A percentile compares a stretch with the other conserved stretches of the same genome.
phyloP scores from a whole-genome alignment of 2,329 filamentous ascomycete genomes.

The Phoma herbarum region DNA sequence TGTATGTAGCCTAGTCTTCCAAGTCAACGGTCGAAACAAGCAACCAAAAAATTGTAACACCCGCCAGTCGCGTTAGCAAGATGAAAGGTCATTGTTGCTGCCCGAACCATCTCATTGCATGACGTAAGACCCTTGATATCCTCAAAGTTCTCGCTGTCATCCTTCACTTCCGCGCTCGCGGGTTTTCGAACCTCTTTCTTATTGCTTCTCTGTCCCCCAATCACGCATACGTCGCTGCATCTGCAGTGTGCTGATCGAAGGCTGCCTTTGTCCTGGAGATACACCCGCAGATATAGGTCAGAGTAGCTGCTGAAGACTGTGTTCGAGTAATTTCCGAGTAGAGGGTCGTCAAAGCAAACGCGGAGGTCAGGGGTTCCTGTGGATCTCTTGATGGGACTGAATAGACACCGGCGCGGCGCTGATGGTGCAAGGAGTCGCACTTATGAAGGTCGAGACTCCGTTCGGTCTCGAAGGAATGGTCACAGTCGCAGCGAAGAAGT shows the following conservation, averaged over 20 bases:
- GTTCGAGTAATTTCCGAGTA: background rate
- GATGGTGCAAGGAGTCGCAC: background rate
- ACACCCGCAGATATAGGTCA: conserved; percentile 4
- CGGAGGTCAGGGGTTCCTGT: background rate
- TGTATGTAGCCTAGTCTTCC: too few relatives aligned
- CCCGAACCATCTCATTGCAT: too few relatives aligned
- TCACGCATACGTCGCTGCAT: background rate
- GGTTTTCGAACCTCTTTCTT: background rate
- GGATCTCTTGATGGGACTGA: background rate
- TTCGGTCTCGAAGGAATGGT: conserved; percentile 4
- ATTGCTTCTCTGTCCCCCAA: conserved; percentile 2
- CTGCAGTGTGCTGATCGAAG: conserved; percentile 7
- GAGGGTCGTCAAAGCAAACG: background rate
- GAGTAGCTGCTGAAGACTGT: background rate
- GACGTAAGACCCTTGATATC: too few relatives aligned
- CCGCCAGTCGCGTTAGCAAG: too few relatives aligned
- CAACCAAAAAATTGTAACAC: too few relatives aligned
- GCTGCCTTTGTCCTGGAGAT: conserved; percentile 5
- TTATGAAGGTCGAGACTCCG: conserved; percentile 1
- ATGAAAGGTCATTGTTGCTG: too few relatives aligned
- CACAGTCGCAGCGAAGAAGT: conserved; percentile 1
- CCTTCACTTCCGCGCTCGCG: too few relatives aligned
- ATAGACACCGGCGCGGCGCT: background rate
- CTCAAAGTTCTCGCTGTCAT: too few relatives aligned
- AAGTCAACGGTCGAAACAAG: too few relatives aligned